Percentiles rank a stretch among this genome's conserved stretches.
phyloP scores from a whole-genome alignment of 2,329 filamentous ascomycete species.

The Monilinia aucupariae region DNA sequence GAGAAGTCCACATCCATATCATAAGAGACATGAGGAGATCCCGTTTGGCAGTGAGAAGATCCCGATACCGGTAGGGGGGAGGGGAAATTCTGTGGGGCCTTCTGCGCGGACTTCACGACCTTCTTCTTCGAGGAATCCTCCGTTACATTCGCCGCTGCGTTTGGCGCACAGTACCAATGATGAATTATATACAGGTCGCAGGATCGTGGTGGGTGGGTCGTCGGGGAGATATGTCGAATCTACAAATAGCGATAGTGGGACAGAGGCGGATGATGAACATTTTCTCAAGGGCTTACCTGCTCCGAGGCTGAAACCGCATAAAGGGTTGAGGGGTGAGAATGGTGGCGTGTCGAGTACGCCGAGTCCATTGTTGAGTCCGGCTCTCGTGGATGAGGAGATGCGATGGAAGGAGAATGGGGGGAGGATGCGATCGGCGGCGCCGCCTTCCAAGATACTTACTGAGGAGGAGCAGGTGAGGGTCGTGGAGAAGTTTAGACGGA shows the following conservation, averaged over 20 bases:
- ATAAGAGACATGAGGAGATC: conserved; percentile 52
- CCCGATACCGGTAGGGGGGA: not conserved
- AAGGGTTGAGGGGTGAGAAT: conserved; percentile 64
- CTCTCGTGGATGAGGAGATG: conserved; percentile 39
- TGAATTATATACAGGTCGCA: conserved; percentile 30
- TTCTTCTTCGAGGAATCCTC: too few species aligned
- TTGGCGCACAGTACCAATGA: conserved; percentile 32
- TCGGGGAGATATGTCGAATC: conserved; percentile 32
- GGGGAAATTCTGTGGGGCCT: not conserved
- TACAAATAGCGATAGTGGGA: conserved; percentile 79
- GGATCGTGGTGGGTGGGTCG: conserved; percentile 15
- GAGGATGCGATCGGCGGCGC: conserved; percentile 15
- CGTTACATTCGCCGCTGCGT: conserved; percentile 25
- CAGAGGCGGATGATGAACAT: conserved; percentile 91
- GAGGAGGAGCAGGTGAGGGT: conserved; percentile 26
- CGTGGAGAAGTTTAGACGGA: conserved; percentile 38
- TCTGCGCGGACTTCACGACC: not conserved
- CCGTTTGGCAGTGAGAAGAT: conserved; percentile 37
- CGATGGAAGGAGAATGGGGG: conserved; percentile 18
- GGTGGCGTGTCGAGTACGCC: conserved; percentile 50
- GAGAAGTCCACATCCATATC: conserved; percentile 64
- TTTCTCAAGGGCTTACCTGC: conserved; percentile 81
- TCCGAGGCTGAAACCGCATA: conserved; percentile 65
- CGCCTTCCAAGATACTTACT: conserved; percentile 11
- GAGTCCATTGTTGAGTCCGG: conserved; percentile 50